phyloP scores from a whole-genome alignment of 2,329 filamentous ascomycete genomes.

The Stachybotrys echinatus region DNA sequence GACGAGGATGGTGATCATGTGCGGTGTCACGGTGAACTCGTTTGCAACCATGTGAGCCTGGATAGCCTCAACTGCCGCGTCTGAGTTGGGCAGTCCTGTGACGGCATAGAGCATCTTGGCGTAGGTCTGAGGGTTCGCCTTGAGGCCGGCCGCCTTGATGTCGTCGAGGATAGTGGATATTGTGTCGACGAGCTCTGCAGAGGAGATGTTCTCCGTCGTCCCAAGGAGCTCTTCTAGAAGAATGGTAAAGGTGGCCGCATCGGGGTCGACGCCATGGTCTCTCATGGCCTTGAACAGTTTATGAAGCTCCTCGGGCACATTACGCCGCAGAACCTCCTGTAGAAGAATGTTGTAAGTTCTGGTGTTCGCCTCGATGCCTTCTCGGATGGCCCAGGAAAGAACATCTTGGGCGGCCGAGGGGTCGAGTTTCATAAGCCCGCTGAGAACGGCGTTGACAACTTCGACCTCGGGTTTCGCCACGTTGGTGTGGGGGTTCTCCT shows the following conservation, averaged over 20 bases:
- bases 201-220: slow-evolving; percentile 29
- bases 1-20: slow-evolving; percentile 72
- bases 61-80: slow-evolving; percentile 52
- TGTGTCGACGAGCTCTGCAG: slow-evolving; percentile 44
- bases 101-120: slow-evolving; percentile 60
- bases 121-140: slow-evolving; percentile 59
- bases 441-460: slow-evolving; percentile 65
- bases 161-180: slow-evolving; percentile 51
- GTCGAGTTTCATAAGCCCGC: slow-evolving; percentile 52
- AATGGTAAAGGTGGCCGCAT: slow-evolving; percentile 68
- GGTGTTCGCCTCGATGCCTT: slow-evolving; percentile 51
- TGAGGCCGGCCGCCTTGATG: slow-evolving; percentile 52
- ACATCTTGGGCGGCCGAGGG: slow-evolving; percentile 45
- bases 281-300: slow-evolving; percentile 56
- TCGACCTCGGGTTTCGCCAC: slow-evolving; percentile 55
- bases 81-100: slow-evolving; percentile 28
- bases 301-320: slow-evolving; percentile 41
- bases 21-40: slow-evolving; percentile 48
- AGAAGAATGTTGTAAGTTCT: slow-evolving; percentile 67
- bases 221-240: slow-evolving; percentile 57
- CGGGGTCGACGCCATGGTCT: slow-evolving; percentile 45
- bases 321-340: slow-evolving; percentile 48
- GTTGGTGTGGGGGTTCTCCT: slow-evolving; percentile 15
- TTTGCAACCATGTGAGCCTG: slow-evolving; percentile 55
- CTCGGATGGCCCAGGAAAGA: slow-evolving; percentile 52